These are phyloP conservation scores for Diplodia scrobiculata DNA, from an alignment of 2,329 filamentous ascomycete genomes.

Conservation along the genomic window DNA sequence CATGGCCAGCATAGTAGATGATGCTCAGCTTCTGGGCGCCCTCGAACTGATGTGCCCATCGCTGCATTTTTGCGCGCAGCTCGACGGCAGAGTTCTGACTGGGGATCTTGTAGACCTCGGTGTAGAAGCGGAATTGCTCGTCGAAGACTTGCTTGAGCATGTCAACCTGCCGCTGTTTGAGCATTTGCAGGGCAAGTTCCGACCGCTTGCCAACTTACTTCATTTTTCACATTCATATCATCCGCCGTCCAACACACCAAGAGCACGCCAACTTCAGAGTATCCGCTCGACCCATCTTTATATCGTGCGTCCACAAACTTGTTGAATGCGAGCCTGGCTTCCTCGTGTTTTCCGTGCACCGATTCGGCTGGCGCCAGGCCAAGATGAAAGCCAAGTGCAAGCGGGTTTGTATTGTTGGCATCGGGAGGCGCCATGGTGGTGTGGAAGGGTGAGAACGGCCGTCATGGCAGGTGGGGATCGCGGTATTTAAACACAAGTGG, in stretches of 20 bases:
- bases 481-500: conserved; percentile 2
- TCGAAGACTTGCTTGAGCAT: conserved; percentile 28
- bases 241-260: conserved; percentile 31
- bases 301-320: not conserved
- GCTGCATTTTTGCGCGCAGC: conserved; percentile 17
- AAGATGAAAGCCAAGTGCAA: not conserved
- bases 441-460: not conserved
- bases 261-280: conserved; percentile 31
- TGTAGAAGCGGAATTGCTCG: conserved; percentile 29
- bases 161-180: conserved; percentile 12
- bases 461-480: not conserved
- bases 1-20: conserved; percentile 33
- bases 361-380: not conserved
- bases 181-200: not conserved
- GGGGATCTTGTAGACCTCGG: conserved; percentile 31
- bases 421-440: not conserved
- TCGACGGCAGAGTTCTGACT: not conserved
- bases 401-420: not conserved
- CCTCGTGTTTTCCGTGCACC: not conserved
- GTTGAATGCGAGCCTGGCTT: not conserved
- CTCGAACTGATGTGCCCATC: conserved; percentile 29
- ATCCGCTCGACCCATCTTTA: conserved; percentile 16
- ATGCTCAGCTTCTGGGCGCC: conserved; percentile 31
- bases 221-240: conserved; percentile 30
- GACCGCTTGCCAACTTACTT: conserved; percentile 18